Conservation (phyloP, 805 yeast species). For the Cyberlindnera maclurae region DNA sequence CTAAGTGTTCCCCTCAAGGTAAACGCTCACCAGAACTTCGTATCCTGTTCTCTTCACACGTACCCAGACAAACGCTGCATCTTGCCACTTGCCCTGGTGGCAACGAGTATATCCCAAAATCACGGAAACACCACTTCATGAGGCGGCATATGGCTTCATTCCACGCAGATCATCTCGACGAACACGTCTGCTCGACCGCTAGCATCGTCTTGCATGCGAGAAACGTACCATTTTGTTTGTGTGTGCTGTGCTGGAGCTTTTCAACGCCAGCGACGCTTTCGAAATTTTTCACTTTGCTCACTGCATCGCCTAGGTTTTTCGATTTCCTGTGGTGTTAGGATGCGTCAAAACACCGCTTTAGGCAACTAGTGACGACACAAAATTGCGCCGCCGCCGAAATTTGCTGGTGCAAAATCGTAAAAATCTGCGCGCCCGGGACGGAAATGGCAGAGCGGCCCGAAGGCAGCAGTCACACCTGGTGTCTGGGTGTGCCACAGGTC, state of each 20-base stretch:
- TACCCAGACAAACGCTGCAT: background rate
- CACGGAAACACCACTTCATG: background rate
- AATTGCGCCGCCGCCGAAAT: no score
- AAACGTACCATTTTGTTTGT: conserved; percentile 13
- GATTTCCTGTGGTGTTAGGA: no score
- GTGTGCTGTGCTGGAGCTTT: background rate
- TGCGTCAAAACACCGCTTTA: no score
- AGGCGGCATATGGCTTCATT: no score
- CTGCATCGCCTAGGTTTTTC: no score
- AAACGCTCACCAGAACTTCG: no score
- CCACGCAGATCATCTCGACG: no score
- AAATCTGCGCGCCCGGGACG: background rate
- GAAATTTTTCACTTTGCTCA: conserved; percentile 7
- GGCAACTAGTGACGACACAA: no score
- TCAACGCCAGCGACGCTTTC: background rate
- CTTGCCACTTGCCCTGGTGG: background rate
- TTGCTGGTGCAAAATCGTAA: background rate
- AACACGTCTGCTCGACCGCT: no score
- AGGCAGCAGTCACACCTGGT: conserved; percentile 6
- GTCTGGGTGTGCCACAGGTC: background rate
- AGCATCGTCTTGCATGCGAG: background rate
- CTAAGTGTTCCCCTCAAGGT: no score
- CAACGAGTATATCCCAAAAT: background rate
- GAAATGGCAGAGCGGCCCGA: background rate
- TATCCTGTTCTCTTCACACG: background rate